These are phyloP conservation scores for Penicillium flavigenum DNA, from an alignment of 495 filamentous ascomycete genomes.

Conservation along the genomic window DNA sequence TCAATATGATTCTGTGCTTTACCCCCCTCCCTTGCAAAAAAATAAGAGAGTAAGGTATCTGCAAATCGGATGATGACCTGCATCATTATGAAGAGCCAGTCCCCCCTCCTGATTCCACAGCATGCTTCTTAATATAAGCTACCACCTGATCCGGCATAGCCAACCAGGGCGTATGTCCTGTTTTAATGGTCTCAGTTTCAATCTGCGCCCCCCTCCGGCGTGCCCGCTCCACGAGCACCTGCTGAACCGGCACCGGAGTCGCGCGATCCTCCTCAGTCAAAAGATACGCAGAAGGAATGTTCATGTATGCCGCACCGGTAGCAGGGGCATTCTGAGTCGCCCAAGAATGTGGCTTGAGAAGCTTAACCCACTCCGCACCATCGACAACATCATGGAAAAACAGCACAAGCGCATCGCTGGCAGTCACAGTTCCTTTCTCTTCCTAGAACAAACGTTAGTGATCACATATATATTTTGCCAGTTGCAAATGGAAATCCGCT, in stretches of 20 bases:
- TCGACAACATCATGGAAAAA: conserved; percentile 44
- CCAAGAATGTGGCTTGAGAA: conserved; percentile 35
- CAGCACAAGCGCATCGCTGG: conserved; percentile 28
- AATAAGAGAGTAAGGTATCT: neutral
- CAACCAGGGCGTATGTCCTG: conserved; percentile 38
- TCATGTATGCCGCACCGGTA: conserved; percentile 30
- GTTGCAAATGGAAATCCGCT: neutral
- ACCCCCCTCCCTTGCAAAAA: neutral
- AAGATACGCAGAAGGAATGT: conserved; percentile 34
- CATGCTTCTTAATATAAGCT: conserved; percentile 24
- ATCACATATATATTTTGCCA: neutral
- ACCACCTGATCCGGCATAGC: conserved; percentile 27
- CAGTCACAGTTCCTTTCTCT: conserved; percentile 28
- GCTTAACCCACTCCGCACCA: conserved; percentile 32
- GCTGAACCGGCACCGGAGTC: conserved; percentile 39
- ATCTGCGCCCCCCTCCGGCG: conserved; percentile 29
- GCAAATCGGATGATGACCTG: neutral
- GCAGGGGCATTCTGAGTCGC: conserved; percentile 35
- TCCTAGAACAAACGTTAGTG: conserved; percentile 19
- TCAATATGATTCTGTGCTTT: neutral
- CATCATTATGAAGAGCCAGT: neutral
- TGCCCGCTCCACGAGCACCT: conserved; percentile 39
- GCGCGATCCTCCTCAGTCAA: conserved; percentile 39
- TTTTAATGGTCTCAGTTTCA: conserved; percentile 31
- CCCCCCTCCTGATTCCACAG: conserved; percentile 11